Evolutionary conservation across 2,329 filamentous ascomycete genomes (phyloP).

Genomic region (Xylaria sp.): DNA sequence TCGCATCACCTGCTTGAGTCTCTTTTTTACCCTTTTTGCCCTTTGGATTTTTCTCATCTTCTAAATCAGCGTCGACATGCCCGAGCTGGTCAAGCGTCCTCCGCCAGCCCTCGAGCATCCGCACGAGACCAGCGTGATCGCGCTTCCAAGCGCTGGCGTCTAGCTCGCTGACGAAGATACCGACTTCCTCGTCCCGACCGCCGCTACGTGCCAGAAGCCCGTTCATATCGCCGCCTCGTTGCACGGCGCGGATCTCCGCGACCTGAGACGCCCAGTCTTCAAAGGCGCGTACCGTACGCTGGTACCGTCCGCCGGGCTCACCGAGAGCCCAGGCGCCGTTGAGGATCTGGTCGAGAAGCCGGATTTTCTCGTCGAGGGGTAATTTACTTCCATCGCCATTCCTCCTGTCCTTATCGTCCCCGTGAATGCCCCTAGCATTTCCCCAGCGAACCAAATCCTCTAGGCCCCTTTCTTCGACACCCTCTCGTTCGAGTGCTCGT

Average conservation of each 20-base stretch:
- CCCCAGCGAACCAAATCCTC: constrained; percentile 65
- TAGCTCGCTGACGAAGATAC: constrained; percentile 65
- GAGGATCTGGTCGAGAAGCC: constrained; percentile 66
- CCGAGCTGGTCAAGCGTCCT: constrained; percentile 61
- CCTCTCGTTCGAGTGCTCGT: constrained; percentile 54
- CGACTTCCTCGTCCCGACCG: constrained; percentile 50
- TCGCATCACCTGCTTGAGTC: neutral
- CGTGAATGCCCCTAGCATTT: neutral
- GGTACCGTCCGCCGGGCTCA: constrained; percentile 66
- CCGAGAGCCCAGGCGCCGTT: constrained; percentile 68
- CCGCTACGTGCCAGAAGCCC: constrained; percentile 52
- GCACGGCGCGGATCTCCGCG: constrained; percentile 59
- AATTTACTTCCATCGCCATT: constrained; percentile 18
- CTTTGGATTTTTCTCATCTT: neutral
- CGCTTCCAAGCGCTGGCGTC: constrained; percentile 67
- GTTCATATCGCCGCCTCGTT: constrained; percentile 52
- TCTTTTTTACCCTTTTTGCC: neutral
- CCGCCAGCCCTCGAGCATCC: constrained; percentile 67
- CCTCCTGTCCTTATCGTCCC: neutral
- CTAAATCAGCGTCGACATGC: constrained; percentile 34
- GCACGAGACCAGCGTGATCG: constrained; percentile 63
- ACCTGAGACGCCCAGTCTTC: constrained; percentile 67
- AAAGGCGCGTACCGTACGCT: constrained; percentile 65
- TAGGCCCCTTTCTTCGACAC: constrained; percentile 62
- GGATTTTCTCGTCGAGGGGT: constrained; percentile 66